These are phyloP conservation scores for Actinomortierella wolfii DNA, from an alignment of 371 early-diverging fungal genomes.

Conservation along the genomic window DNA sequence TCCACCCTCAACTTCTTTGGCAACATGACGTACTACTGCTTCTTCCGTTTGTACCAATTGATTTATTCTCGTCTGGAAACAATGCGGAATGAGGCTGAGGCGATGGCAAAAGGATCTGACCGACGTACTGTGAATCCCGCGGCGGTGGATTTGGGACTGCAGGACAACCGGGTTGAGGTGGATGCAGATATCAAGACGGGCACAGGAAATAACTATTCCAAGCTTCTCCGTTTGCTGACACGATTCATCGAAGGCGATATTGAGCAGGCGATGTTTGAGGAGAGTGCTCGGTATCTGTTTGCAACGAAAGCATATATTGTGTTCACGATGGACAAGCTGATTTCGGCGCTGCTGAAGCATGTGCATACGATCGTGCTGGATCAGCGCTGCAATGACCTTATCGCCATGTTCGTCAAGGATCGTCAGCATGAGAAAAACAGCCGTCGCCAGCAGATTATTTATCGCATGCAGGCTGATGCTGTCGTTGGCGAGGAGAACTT, in stretches of 20 bases:
- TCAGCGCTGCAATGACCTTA: constrained; percentile 57
- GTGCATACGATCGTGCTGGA: constrained; percentile 67
- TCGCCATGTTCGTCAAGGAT: constrained; percentile 62
- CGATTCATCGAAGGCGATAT: constrained; percentile 83
- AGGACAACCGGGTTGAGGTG: constrained; percentile 52
- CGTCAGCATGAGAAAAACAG: constrained; percentile 59
- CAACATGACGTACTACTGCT: constrained; percentile 83
- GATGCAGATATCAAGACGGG: constrained; percentile 56
- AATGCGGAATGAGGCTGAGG: constrained; percentile 73
- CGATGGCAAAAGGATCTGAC: constrained; percentile 60
- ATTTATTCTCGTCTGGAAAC: constrained; percentile 80
- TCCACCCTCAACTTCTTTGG: constrained; percentile 60
- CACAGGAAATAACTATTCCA: constrained; percentile 71
- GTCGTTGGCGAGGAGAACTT: constrained; percentile 82
- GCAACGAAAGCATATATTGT: constrained; percentile 85
- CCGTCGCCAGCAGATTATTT: constrained; percentile 75
- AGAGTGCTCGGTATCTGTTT: constrained; percentile 84
- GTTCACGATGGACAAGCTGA: constrained; percentile 88
- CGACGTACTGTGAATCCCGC: constrained; percentile 71
- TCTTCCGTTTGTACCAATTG: constrained; percentile 89
- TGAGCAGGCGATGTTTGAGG: constrained; percentile 90
- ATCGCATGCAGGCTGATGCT: constrained; percentile 83
- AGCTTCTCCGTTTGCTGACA: constrained; percentile 76
- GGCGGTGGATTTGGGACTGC: constrained; percentile 83
- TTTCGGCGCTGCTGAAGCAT: constrained; percentile 79